phyloP scores from a whole-genome alignment of 345 rosid species.

The Luvunga scandens region DNA sequence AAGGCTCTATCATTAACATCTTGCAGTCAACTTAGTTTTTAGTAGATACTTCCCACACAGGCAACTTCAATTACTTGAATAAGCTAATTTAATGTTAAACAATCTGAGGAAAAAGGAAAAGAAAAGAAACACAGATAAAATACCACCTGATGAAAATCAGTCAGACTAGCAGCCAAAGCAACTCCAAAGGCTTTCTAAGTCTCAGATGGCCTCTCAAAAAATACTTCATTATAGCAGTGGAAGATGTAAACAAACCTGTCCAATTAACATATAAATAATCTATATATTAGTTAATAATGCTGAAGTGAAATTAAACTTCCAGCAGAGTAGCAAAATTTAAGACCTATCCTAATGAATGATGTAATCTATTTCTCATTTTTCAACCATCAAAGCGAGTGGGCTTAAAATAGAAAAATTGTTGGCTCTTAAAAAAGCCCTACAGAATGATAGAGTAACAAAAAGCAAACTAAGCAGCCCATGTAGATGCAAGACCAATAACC shows the following conservation, averaged over 20 bases:
- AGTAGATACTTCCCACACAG: not conserved
- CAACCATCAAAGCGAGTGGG: too few relatives aligned
- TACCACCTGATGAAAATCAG: slow-evolving; percentile 82
- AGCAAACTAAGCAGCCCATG: too few relatives aligned
- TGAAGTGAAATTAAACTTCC: not conserved
- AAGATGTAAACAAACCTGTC: slow-evolving; percentile 91
- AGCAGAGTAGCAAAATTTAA: too few relatives aligned
- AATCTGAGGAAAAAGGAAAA: not conserved
- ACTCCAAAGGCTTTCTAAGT: slow-evolving; percentile 84
- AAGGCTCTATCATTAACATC: slow-evolving; percentile 98
- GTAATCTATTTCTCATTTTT: too few relatives aligned
- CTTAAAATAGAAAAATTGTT: too few relatives aligned
- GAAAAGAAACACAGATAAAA: not conserved
- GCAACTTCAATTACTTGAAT: not conserved
- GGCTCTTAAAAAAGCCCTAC: too few relatives aligned
- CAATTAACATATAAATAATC: slow-evolving; percentile 15
- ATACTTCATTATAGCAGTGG: slow-evolving; percentile 82
- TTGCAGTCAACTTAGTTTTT: slow-evolving; percentile 38
- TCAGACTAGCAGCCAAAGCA: slow-evolving; percentile 76
- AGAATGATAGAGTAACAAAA: too few relatives aligned
- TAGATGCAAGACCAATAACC: too few relatives aligned
- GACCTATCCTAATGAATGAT: too few relatives aligned
- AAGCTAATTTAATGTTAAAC: not conserved
- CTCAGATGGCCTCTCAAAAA: slow-evolving; percentile 94
- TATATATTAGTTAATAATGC: slow-evolving; percentile 8